A percentile compares a stretch with the other conserved stretches of the same genome.
Evolutionary conservation across 371 early-diverging fungal genomes (phyloP).

Genomic region (Syncephalis plumigaleata): DNA sequence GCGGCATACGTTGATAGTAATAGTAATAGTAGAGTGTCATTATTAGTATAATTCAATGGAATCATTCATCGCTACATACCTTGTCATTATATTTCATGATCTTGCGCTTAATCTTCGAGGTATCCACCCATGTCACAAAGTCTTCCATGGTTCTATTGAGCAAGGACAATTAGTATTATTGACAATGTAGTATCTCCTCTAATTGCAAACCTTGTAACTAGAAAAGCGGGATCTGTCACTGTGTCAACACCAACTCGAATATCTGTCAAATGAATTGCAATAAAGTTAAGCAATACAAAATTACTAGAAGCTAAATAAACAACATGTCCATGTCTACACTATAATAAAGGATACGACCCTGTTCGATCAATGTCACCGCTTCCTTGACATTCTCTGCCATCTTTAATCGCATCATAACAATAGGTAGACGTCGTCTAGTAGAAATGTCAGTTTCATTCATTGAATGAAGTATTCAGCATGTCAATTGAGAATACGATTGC

Average conservation of each 20-base stretch:
- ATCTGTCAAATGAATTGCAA: conserved; percentile 14
- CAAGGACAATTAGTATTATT: conserved; percentile 1
- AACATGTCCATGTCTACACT: not conserved
- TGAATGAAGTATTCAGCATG: not conserved
- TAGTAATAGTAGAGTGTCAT: no score
- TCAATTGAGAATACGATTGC: not conserved
- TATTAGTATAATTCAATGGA: no score
- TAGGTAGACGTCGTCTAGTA: conserved; percentile 70
- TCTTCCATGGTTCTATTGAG: conserved; percentile 91
- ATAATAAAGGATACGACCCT: conserved; percentile 50
- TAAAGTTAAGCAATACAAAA: not conserved
- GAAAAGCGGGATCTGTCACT: conserved; percentile 81
- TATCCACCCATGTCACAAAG: conserved; percentile 97
- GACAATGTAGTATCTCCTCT: not conserved
- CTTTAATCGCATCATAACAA: conserved; percentile 87
- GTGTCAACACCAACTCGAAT: conserved; percentile 89
- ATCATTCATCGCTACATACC: no score
- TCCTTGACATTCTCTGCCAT: conserved; percentile 94
- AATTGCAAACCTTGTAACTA: conserved; percentile 40
- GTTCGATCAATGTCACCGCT: conserved; percentile 90
- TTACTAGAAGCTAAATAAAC: not conserved
- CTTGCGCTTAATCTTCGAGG: conserved; percentile 95
- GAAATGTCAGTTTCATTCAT: not conserved
- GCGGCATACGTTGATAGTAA: no score
- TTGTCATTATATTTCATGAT: conserved; percentile 95